Percentiles rank a stretch among this genome's conserved stretches.
Conservation (phyloP, 2,329 filamentous ascomycete species). For the Pleoardoris graminearum region DNA sequence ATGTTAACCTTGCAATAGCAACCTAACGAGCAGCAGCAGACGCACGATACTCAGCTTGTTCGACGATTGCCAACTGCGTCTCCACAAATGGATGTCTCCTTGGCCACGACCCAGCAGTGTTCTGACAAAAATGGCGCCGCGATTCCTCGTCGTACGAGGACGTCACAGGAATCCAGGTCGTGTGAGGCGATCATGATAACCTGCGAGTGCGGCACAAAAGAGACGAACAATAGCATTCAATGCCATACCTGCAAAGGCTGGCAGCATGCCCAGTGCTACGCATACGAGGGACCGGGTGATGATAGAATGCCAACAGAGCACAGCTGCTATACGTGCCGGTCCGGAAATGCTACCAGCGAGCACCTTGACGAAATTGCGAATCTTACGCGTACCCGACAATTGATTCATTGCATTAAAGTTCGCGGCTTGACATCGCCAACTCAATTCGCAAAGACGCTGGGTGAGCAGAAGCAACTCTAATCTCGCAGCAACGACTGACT, state of each 20-base stretch:
- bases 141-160: neutral
- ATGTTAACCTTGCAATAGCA: neutral
- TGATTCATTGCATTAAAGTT: constrained; percentile 15
- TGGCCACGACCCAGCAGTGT: neutral
- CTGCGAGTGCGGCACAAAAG: constrained; percentile 3
- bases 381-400: constrained; percentile 20
- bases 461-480: neutral
- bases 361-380: constrained; percentile 21
- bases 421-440: neutral
- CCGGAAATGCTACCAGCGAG: constrained; percentile 23
- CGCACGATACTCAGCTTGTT: constrained; percentile 2
- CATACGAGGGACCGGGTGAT: constrained; percentile 43
- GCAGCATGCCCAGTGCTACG: constrained; percentile 53
- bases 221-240: neutral
- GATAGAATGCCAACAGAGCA: constrained; percentile 46
- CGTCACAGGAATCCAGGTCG: neutral
- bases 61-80: neutral
- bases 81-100: neutral
- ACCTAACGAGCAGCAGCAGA: neutral
- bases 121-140: neutral
- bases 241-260: constrained; percentile 49
- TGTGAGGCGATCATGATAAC: neutral
- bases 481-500: neutral
- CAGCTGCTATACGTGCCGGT: constrained; percentile 51
- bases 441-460: neutral